Evolutionary conservation across 768 basidiomycete genomes (phyloP).

Genomic region (Leccinum barrowsii): DNA sequence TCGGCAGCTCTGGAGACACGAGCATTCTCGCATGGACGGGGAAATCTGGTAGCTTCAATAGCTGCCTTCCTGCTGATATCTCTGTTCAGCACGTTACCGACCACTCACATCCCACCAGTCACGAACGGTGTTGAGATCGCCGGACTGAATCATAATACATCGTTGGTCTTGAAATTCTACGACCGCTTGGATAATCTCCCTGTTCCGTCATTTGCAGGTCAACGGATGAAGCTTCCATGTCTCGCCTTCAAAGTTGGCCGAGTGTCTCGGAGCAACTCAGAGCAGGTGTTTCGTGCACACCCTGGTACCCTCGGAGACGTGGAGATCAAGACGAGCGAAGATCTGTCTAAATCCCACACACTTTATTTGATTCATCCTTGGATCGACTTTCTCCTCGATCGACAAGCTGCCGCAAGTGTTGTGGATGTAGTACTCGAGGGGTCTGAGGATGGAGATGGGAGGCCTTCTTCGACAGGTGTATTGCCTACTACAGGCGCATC

Average conservation of each 20-base stretch:
- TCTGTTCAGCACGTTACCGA: neutral
- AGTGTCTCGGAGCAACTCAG: neutral
- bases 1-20: neutral
- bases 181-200: neutral
- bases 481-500: neutral
- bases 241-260: neutral
- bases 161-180: neutral
- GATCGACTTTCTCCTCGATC: neutral
- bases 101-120: neutral
- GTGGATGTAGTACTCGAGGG: neutral
- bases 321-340: neutral
- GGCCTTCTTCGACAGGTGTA: neutral
- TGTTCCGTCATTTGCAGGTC: neutral
- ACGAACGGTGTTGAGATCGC: neutral
- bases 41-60: neutral
- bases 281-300: neutral
- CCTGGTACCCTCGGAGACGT: neutral
- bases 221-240: neutral
- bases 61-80: neutral
- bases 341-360: neutral
- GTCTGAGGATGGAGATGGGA: neutral
- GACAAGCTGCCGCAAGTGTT: neutral
- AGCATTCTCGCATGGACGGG: neutral
- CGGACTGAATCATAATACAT: neutral
- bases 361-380: neutral